These are phyloP conservation scores for Pichia rugopelliculosa DNA, from an alignment of 805 yeast genomes.

Conservation along the genomic window DNA sequence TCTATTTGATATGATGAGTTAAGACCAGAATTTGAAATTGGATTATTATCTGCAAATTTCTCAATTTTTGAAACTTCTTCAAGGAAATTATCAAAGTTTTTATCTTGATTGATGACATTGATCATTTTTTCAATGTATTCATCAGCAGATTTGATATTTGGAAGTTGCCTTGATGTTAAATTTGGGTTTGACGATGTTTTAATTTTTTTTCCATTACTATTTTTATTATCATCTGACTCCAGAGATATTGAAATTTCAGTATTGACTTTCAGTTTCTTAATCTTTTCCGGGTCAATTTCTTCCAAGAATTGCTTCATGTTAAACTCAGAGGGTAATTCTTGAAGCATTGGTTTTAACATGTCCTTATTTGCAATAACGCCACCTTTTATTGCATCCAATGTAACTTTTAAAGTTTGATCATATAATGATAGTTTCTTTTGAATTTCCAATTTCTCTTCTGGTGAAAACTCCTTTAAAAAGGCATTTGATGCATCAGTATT, in stretches of 20 bases:
- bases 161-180: not conserved
- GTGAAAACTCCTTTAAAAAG: not conserved
- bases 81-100: slow-evolving; percentile 19
- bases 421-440: slow-evolving; percentile 16
- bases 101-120: slow-evolving; percentile 17
- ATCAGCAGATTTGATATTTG: slow-evolving; percentile 14
- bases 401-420: slow-evolving; percentile 16
- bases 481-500: not conserved
- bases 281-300: not conserved
- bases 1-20: not conserved
- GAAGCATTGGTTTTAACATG: slow-evolving; percentile 4
- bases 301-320: slow-evolving; percentile 4
- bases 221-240: slow-evolving; percentile 3
- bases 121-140: slow-evolving; percentile 21
- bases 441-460: slow-evolving; percentile 11
- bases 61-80: slow-evolving; percentile 18
- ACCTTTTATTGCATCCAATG: slow-evolving; percentile 15
- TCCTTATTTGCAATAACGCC: slow-evolving; percentile 10
- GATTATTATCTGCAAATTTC: slow-evolving; percentile 1
- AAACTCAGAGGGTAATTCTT: slow-evolving; percentile 1
- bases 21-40: not conserved
- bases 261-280: slow-evolving; percentile 4
- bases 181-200: not conserved
- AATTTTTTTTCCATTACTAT: not conserved
- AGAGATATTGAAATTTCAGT: not conserved